phyloP scores from a whole-genome alignment of 2,329 filamentous ascomycete genomes.

The Epichloe bromicola region DNA sequence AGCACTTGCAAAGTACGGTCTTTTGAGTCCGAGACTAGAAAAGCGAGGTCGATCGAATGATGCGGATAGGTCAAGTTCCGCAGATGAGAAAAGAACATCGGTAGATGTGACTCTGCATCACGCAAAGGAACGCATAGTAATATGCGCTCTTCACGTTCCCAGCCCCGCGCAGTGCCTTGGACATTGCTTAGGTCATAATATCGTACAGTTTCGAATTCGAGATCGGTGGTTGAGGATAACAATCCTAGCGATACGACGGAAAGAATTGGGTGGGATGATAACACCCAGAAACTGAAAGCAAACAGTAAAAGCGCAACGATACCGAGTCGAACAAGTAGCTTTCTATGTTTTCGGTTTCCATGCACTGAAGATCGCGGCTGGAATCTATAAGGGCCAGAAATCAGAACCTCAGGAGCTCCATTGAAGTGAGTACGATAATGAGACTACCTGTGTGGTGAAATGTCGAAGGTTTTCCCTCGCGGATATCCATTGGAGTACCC shows the following conservation, averaged over 20 bases:
- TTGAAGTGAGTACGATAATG: neutral
- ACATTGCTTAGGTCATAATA: slow-evolving; percentile 94
- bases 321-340: slow-evolving; percentile 56
- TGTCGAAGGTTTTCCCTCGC: slow-evolving; percentile 66
- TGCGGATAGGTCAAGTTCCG: slow-evolving; percentile 96
- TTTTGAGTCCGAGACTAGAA: slow-evolving; percentile 94
- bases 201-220: slow-evolving; percentile 84
- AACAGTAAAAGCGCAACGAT: slow-evolving; percentile 44
- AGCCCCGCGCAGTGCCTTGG: slow-evolving; percentile 80
- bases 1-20: slow-evolving; percentile 74
- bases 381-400: slow-evolving; percentile 32
- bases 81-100: slow-evolving; percentile 98
- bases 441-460: slow-evolving; percentile 71
- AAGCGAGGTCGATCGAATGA: slow-evolving; percentile 89
- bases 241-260: slow-evolving; percentile 58
- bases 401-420: neutral
- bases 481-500: slow-evolving; percentile 79
- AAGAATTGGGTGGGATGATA: slow-evolving; percentile 49
- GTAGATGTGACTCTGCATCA: slow-evolving; percentile 81
- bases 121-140: slow-evolving; percentile 86
- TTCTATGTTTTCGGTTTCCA: slow-evolving; percentile 58
- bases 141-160: slow-evolving; percentile 93
- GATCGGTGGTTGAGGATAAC: slow-evolving; percentile 51
- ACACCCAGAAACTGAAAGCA: slow-evolving; percentile 62
- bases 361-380: slow-evolving; percentile 67